Evolutionary conservation across 768 basidiomycete genomes (phyloP).

Genomic region (Boletus sp.): DNA sequence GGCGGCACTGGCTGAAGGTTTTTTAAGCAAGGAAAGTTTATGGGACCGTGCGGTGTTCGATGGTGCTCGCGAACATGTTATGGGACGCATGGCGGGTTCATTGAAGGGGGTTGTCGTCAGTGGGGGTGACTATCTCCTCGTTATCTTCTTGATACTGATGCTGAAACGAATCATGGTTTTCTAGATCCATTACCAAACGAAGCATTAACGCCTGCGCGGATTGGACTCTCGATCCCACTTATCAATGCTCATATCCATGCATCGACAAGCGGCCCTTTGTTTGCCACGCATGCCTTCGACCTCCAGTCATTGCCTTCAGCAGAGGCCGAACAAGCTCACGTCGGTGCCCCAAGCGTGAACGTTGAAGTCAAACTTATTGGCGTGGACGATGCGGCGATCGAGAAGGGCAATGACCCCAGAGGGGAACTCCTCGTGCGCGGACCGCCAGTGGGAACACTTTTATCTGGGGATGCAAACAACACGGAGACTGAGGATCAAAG

Average conservation of each 20-base stretch:
- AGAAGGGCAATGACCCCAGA: slow-evolving; percentile 62
- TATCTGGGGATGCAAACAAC: slow-evolving; percentile 28
- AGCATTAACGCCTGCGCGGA: slow-evolving; percentile 59
- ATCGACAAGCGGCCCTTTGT: slow-evolving; percentile 69
- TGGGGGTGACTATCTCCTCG: slow-evolving; percentile 51
- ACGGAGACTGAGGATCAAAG: slow-evolving; percentile 40
- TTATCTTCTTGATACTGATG: not conserved
- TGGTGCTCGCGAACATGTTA: slow-evolving; percentile 54
- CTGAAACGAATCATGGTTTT: not conserved
- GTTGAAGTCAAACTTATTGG: slow-evolving; percentile 78
- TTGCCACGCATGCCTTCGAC: slow-evolving; percentile 83
- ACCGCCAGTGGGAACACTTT: slow-evolving; percentile 62
- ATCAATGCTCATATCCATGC: slow-evolving; percentile 63
- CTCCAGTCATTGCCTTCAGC: slow-evolving; percentile 65
- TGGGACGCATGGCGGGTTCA: slow-evolving; percentile 60
- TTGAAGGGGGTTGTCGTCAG: slow-evolving; percentile 70
- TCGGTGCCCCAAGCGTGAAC: slow-evolving; percentile 83
- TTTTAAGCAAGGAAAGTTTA: slow-evolving; percentile 72
- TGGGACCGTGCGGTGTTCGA: slow-evolving; percentile 84
- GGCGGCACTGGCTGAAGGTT: slow-evolving; percentile 66
- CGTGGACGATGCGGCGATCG: slow-evolving; percentile 63
- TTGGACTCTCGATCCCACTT: slow-evolving; percentile 75
- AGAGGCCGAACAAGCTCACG: slow-evolving; percentile 40
- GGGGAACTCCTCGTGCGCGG: slow-evolving; percentile 67
- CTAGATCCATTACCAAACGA: slow-evolving; percentile 51